These are phyloP conservation scores for Wallacemonas sp. DNA, from an alignment of 208 protist species.

Conservation along the genomic window DNA sequence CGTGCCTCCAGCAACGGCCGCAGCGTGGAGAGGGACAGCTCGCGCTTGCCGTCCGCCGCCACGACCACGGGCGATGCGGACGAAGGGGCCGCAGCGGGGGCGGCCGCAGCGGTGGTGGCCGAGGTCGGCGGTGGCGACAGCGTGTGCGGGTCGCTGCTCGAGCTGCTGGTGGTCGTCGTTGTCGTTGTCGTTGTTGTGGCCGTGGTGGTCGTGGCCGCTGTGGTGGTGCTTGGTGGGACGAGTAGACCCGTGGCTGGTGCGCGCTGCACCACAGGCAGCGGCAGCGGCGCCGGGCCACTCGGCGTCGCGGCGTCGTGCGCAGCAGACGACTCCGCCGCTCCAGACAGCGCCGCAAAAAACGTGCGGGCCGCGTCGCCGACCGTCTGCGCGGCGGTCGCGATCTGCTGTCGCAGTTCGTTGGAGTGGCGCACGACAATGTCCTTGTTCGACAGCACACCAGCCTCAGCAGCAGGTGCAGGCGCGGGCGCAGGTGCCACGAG, in stretches of 20 bases:
- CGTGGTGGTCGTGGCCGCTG: background rate
- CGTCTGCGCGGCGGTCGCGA: slow-evolving; percentile 22
- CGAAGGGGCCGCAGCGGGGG: too few relatives aligned
- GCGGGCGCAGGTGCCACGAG: background rate
- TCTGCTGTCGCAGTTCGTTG: slow-evolving; percentile 43
- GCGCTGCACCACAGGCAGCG: background rate
- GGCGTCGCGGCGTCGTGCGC: background rate
- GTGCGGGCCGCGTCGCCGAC: slow-evolving; percentile 24
- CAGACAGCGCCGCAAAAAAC: slow-evolving; percentile 25
- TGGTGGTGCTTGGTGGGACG: too few relatives aligned
- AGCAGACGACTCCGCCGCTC: background rate
- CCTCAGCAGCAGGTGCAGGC: background rate
- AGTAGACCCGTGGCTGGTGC: too few relatives aligned
- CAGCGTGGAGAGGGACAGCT: slow-evolving; percentile 42
- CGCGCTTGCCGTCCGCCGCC: background rate
- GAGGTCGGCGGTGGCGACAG: slow-evolving; percentile 5
- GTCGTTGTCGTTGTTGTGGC: background rate
- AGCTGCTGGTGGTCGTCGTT: background rate
- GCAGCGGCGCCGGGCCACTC: background rate
- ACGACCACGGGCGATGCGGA: background rate
- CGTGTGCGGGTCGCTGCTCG: background rate
- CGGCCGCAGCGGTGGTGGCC: slow-evolving; percentile 3
- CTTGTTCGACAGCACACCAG: slow-evolving; percentile 35
- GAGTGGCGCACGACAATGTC: slow-evolving; percentile 60
- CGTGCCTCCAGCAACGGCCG: slow-evolving; percentile 55